Evolutionary conservation across 495 filamentous ascomycete genomes (phyloP).

Genomic region (Chlorociboria aeruginascens): DNA sequence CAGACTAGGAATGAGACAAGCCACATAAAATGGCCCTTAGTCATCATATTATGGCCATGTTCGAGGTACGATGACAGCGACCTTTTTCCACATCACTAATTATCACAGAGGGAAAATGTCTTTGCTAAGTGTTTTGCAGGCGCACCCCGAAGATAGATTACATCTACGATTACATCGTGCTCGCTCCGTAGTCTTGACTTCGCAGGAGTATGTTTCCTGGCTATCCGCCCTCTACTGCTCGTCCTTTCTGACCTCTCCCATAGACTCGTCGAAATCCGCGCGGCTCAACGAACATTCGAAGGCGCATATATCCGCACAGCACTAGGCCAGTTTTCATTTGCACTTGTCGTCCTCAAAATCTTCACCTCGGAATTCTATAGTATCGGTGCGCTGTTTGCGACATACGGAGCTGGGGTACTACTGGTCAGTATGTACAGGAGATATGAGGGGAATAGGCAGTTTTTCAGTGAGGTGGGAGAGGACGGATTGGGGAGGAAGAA

Average conservation of each 20-base stretch:
- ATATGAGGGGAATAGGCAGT: conserved; percentile 83
- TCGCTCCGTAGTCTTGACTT: conserved; percentile 68
- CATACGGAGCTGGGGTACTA: conserved; percentile 78
- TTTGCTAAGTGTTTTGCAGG: conserved; percentile 21
- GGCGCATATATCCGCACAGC: conserved; percentile 94
- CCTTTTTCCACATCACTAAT: not conserved
- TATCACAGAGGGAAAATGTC: not conserved
- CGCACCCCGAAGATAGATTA: conserved; percentile 39
- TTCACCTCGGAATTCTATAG: conserved; percentile 92
- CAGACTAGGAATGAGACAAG: not conserved
- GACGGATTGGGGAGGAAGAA: conserved; percentile 55
- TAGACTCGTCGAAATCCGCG: conserved; percentile 81
- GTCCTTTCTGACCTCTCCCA: not conserved
- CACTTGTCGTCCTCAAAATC: conserved; percentile 88
- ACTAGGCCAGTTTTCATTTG: conserved; percentile 86
- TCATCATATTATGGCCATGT: conserved; percentile 6
- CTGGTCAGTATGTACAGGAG: conserved; percentile 70
- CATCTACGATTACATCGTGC: conserved; percentile 73
- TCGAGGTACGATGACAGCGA: conserved; percentile 5
- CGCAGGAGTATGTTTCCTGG: conserved; percentile 45
- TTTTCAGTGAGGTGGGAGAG: conserved; percentile 67
- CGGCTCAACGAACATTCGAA: conserved; percentile 91
- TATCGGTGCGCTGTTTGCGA: conserved; percentile 83
- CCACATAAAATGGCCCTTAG: not conserved
- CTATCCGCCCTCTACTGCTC: not conserved